These are phyloP conservation scores for Boehmeria nivea DNA, from an alignment of 306 rosid species.

Conservation along the genomic window DNA sequence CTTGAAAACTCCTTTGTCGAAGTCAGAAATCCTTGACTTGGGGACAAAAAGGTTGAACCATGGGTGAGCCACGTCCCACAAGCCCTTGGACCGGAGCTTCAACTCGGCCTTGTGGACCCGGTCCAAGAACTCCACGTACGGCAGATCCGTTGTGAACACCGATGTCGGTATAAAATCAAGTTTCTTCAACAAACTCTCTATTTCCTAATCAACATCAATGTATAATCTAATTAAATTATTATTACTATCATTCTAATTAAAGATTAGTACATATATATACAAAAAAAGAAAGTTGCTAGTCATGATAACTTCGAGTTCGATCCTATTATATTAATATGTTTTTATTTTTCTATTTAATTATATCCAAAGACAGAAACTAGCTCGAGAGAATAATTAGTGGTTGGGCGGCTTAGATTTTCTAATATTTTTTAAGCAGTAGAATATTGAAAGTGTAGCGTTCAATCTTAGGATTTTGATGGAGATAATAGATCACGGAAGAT, in stretches of 20 bases:
- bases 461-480: conserved; percentile 33
- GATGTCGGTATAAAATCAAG: conserved; percentile 58
- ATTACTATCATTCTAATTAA: too few species aligned
- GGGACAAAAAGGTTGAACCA: conserved; percentile 97
- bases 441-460: conserved; percentile 24
- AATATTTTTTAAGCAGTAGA: conserved; percentile 23
- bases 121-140: conserved; percentile 85
- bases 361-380: conserved; percentile 2
- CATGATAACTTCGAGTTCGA: too few species aligned
- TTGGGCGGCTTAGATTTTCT: conserved; percentile 37
- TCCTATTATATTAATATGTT: too few species aligned
- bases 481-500: conserved; percentile 60
- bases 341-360: too few species aligned
- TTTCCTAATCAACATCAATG: conserved; percentile 41
- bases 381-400: conserved; percentile 54
- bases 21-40: conserved; percentile 75
- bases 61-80: conserved; percentile 98
- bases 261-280: too few species aligned
- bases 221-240: not conserved
- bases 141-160: conserved; percentile 74
- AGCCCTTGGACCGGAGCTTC: conserved; percentile 76
- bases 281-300: too few species aligned
- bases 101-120: conserved; percentile 91
- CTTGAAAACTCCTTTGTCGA: conserved; percentile 81
- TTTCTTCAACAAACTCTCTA: conserved; percentile 45